Conservation (phyloP, 768 basidiomycete genomes). For the Mycena albidolilacea region DNA sequence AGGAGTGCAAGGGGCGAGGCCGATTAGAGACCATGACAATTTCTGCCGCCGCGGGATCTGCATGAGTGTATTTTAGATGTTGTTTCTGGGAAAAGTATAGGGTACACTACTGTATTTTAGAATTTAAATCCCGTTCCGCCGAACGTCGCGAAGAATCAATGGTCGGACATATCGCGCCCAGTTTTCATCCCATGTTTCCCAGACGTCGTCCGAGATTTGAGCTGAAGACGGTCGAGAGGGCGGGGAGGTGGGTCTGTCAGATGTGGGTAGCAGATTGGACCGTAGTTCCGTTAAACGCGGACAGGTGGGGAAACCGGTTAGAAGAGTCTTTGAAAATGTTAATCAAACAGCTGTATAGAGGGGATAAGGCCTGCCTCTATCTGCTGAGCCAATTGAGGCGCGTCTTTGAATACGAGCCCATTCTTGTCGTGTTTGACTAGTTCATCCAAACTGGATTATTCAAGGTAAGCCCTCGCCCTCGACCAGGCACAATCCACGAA, state of each 20-base stretch:
- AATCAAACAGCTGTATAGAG: conserved; percentile 9
- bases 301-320: conserved; percentile 74
- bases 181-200: conserved; percentile 82
- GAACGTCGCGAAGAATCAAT: conserved; percentile 60
- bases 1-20: conserved; percentile 91
- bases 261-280: conserved; percentile 58
- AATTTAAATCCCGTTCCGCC: conserved; percentile 21
- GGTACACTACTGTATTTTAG: conserved; percentile 24
- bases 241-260: conserved; percentile 46
- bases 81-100: conserved; percentile 14
- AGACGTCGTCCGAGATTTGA: conserved; percentile 39
- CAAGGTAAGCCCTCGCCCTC: conserved; percentile 12
- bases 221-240: conserved; percentile 40
- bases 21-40: conserved; percentile 88
- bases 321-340: conserved; percentile 59
- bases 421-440: conserved; percentile 89
- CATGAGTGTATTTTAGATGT: conserved; percentile 17
- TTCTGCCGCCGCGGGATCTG: conserved; percentile 66
- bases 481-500: conserved; percentile 52
- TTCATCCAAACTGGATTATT: conserved; percentile 77
- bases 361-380: conserved; percentile 66
- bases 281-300: conserved; percentile 66
- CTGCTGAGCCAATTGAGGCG: conserved; percentile 78
- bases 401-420: conserved; percentile 82
- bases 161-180: conserved; percentile 82